phyloP scores from a whole-genome alignment of 352 stramenopile species.

The Thalassiosira hispida region DNA sequence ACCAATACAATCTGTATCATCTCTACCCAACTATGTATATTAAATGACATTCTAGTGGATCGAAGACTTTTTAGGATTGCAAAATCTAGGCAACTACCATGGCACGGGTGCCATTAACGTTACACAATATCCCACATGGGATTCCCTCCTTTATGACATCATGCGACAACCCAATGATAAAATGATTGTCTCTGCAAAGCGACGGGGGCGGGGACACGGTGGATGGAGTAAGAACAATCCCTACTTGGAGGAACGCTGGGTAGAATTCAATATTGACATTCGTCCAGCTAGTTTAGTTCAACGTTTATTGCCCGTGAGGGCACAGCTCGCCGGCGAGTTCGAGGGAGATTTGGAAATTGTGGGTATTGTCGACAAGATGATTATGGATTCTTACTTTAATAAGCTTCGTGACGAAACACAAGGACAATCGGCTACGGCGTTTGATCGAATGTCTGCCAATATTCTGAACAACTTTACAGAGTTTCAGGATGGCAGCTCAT shows the following conservation, averaged over 20 bases:
- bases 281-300: slow-evolving; percentile 63
- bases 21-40: neutral
- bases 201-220: slow-evolving; percentile 36
- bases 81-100: slow-evolving; percentile 72
- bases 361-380: slow-evolving; percentile 54
- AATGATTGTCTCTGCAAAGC: slow-evolving; percentile 56
- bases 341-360: slow-evolving; percentile 70
- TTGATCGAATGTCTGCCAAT: slow-evolving; percentile 58
- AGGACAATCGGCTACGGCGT: slow-evolving; percentile 24
- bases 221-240: slow-evolving; percentile 69
- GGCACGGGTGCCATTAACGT: slow-evolving; percentile 76
- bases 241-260: slow-evolving; percentile 68
- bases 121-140: slow-evolving; percentile 67
- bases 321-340: slow-evolving; percentile 74
- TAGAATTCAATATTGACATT: slow-evolving; percentile 75
- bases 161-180: slow-evolving; percentile 55
- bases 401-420: slow-evolving; percentile 12
- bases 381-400: slow-evolving; percentile 67
- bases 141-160: slow-evolving; percentile 67
- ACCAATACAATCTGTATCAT: neutral
- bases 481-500: slow-evolving; percentile 54
- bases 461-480: slow-evolving; percentile 55
- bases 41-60: slow-evolving; percentile 28
- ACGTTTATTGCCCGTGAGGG: slow-evolving; percentile 66
- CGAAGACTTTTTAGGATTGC: slow-evolving; percentile 61